These are phyloP conservation scores for Bruguiera gymnorhiza DNA, from an alignment of 345 rosid species.

Conservation along the genomic window DNA sequence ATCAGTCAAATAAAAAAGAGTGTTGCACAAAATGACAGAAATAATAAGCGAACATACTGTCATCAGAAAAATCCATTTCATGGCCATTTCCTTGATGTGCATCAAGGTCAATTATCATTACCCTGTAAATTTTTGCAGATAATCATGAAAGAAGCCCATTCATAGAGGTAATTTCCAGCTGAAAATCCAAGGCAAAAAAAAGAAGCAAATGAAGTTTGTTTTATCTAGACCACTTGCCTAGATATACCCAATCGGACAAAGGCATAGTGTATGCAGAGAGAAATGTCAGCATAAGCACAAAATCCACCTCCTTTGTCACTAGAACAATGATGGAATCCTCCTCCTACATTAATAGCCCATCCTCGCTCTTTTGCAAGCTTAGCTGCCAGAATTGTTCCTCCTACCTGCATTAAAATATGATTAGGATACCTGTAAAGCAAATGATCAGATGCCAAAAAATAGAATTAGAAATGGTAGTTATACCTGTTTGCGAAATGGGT, in stretches of 20 bases:
- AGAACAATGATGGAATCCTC: conserved; percentile 97
- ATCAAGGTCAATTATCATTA: conserved; percentile 96
- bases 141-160: conserved; percentile 12
- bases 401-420: conserved; percentile 49
- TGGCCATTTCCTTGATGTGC: conserved; percentile 99
- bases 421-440: conserved; percentile 8
- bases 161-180: background rate
- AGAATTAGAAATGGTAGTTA: conserved; percentile 1
- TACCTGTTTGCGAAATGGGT: conserved; percentile 83
- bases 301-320: conserved; percentile 82
- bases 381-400: conserved; percentile 89
- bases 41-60: conserved; percentile 45
- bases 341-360: conserved; percentile 95
- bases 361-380: conserved; percentile 84
- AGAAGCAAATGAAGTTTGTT: conserved; percentile 11
- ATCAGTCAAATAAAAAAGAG: conserved; percentile 17
- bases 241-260: conserved; percentile 61
- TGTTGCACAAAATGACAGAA: conserved; percentile 8
- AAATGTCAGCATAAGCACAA: conserved; percentile 88
- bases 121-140: conserved; percentile 44
- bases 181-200: conserved; percentile 7
- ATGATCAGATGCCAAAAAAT: background rate
- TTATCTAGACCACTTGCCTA: conserved; percentile 38
- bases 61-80: conserved; percentile 76
- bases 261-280: conserved; percentile 82